Percentiles rank a stretch among this genome's conserved stretches.
These are phyloP conservation scores for Oleoguttula mirabilis DNA, from an alignment of 495 filamentous ascomycete genomes.

Conservation along the genomic window DNA sequence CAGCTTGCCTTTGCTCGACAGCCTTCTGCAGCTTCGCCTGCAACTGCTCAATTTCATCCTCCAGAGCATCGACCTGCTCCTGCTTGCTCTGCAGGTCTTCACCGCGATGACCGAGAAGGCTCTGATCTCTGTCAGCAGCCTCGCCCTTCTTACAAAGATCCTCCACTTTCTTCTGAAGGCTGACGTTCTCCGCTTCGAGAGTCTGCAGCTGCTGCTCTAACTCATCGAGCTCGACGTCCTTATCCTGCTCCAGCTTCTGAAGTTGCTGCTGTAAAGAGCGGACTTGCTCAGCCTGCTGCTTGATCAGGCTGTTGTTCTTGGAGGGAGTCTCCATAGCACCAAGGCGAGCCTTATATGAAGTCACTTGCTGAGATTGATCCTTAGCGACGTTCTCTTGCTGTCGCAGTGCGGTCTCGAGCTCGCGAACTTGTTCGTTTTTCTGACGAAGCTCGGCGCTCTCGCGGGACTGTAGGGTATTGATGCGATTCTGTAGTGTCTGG, in stretches of 20 bases:
- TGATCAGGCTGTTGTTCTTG: conserved; percentile 17
- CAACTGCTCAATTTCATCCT: conserved; percentile 12
- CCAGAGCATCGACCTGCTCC: conserved; percentile 7
- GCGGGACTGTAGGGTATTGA: conserved; percentile 9
- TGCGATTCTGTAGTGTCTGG: conserved; percentile 16
- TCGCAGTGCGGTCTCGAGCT: conserved; percentile 14
- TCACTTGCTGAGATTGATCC: conserved; percentile 19
- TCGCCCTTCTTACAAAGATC: conserved; percentile 9
- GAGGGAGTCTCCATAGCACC: conserved; percentile 21
- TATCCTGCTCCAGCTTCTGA: conserved; percentile 17
- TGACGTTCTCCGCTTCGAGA: conserved; percentile 11
- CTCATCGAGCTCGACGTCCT: conserved; percentile 19
- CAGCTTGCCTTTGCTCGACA: conserved; percentile 10
- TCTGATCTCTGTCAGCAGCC: conserved; percentile 15
- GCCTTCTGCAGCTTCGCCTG: conserved; percentile 5
- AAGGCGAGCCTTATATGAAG: conserved; percentile 13
- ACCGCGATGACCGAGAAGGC: conserved; percentile 13
- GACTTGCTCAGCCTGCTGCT: conserved; percentile 20
- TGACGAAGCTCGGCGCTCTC: conserved; percentile 14
- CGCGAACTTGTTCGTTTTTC: conserved; percentile 18
- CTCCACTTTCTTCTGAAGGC: conserved; percentile 9
- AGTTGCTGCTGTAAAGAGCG: conserved; percentile 13
- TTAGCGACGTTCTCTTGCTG: conserved; percentile 10
- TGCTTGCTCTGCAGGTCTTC: conserved; percentile 9
- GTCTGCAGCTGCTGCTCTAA: conserved; percentile 18